Percentiles rank a stretch among this genome's conserved stretches.
Conservation (phyloP, 345 rosid genomes). For the Eucalyptus guilfoylei region DNA sequence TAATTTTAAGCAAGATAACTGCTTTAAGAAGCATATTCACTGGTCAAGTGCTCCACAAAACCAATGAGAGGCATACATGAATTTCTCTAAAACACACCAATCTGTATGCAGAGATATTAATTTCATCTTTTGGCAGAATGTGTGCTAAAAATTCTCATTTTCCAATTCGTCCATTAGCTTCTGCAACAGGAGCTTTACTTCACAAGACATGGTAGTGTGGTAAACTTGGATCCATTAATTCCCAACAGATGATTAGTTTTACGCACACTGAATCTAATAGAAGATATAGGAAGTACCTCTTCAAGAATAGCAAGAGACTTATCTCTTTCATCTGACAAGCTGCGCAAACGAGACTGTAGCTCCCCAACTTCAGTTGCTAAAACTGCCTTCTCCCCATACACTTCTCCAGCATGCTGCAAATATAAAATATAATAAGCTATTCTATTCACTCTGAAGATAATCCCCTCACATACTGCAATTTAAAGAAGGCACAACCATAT, state of each 20-base stretch:
- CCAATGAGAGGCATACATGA: not conserved
- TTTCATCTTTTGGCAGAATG: not conserved
- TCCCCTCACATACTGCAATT: not conserved
- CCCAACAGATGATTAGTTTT: not conserved
- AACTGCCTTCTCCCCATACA: conserved; percentile 88
- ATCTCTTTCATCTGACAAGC: conserved; percentile 71
- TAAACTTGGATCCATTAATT: not conserved
- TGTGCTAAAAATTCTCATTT: not conserved
- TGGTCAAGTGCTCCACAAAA: not conserved
- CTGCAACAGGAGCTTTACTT: not conserved
- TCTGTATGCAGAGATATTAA: not conserved
- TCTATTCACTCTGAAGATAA: not conserved
- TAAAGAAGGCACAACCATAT: conserved; percentile 38
- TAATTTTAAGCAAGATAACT: not conserved
- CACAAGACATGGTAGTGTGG: not conserved
- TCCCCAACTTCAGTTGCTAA: conserved; percentile 77
- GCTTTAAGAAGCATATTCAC: not conserved
- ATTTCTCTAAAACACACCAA: not conserved
- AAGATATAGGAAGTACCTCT: conserved; percentile 27
- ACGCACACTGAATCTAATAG: not conserved
- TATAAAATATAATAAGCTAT: not conserved
- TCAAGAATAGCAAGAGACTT: conserved; percentile 61
- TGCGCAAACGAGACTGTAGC: conserved; percentile 59
- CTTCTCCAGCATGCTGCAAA: conserved; percentile 84
- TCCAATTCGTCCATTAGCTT: not conserved